phyloP scores from a whole-genome alignment of 1,284 basidiomycete species.

The Schizophyllum commune region DNA sequence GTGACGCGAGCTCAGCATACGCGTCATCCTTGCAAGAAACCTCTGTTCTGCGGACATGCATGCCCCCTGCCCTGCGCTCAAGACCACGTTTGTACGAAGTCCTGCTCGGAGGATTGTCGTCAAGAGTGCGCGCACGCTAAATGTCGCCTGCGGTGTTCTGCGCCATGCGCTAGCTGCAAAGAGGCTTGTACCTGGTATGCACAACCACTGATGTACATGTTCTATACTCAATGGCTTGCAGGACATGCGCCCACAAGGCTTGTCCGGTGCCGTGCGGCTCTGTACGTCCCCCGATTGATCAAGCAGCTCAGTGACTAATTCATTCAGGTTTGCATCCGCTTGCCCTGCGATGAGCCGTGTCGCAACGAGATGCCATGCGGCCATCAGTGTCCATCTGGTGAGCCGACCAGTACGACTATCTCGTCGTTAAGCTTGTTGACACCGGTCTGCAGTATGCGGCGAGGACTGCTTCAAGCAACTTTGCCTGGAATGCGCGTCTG shows the following conservation, averaged over 20 bases:
- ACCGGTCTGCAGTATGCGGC: constrained; percentile 46
- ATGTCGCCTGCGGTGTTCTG: constrained; percentile 42
- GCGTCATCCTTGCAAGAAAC: constrained; percentile 43
- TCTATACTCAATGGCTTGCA: constrained; percentile 12
- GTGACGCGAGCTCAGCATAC: constrained; percentile 30
- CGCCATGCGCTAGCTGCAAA: constrained; percentile 56
- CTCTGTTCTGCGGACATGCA: constrained; percentile 50
- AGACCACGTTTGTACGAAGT: constrained; percentile 41
- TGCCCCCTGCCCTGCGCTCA: constrained; percentile 45
- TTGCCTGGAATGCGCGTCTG: constrained; percentile 44
- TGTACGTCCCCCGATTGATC: constrained; percentile 29
- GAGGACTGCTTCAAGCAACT: constrained; percentile 53
- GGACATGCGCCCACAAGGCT: constrained; percentile 43
- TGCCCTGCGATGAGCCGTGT: constrained; percentile 61
- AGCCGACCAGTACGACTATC: constrained; percentile 9
- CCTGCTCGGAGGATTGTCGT: constrained; percentile 42
- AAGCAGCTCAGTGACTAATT: background rate
- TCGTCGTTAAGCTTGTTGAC: constrained; percentile 7
- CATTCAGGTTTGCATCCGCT: constrained; percentile 46
- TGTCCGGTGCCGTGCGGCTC: constrained; percentile 66
- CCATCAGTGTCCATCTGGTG: constrained; percentile 53
- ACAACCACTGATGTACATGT: constrained; percentile 1
- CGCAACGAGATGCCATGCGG: constrained; percentile 34
- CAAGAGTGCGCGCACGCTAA: constrained; percentile 48
- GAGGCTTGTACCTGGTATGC: constrained; percentile 52